Evolutionary conservation across 768 basidiomycete species (phyloP).

Genomic region (Suillus spraguei): DNA sequence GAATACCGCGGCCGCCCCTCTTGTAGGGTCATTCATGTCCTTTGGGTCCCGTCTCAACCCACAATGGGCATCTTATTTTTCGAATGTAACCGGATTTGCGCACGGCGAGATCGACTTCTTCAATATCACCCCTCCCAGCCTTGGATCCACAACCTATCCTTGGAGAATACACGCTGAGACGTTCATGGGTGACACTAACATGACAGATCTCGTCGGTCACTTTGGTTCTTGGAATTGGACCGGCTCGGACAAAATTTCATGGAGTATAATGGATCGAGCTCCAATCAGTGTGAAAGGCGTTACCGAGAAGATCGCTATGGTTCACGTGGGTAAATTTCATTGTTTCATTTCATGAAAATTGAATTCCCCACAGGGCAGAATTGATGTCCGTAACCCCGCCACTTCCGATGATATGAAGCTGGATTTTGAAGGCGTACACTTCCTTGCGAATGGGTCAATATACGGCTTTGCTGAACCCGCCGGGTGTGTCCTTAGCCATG

Average conservation of each 20-base stretch:
- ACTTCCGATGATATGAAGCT: slow-evolving; percentile 60
- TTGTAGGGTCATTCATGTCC: slow-evolving; percentile 53
- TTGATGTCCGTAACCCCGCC: slow-evolving; percentile 62
- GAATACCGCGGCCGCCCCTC: slow-evolving; percentile 43
- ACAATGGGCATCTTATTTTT: slow-evolving; percentile 58
- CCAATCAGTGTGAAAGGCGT: slow-evolving; percentile 40
- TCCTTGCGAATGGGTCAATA: slow-evolving; percentile 72
- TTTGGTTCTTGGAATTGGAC: slow-evolving; percentile 75
- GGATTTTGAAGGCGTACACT: slow-evolving; percentile 78
- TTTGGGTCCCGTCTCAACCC: slow-evolving; percentile 48
- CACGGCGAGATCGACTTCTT: slow-evolving; percentile 61
- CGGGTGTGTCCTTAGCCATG: slow-evolving; percentile 46
- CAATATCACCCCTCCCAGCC: slow-evolving; percentile 59
- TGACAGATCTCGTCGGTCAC: slow-evolving; percentile 49
- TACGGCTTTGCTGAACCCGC: slow-evolving; percentile 69
- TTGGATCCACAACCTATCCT: slow-evolving; percentile 37
- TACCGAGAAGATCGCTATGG: slow-evolving; percentile 52
- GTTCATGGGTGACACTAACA: slow-evolving; percentile 52
- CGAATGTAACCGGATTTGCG: slow-evolving; percentile 80
- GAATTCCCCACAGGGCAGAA: slow-evolving; percentile 54
- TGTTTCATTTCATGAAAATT: slow-evolving; percentile 8
- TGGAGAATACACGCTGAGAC: slow-evolving; percentile 56
- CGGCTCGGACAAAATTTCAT: slow-evolving; percentile 56
- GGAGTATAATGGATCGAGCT: slow-evolving; percentile 67
- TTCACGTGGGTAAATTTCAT: slow-evolving; percentile 56